phyloP scores from a whole-genome alignment of 768 basidiomycete species.

The Leccinum aurantiacum region DNA sequence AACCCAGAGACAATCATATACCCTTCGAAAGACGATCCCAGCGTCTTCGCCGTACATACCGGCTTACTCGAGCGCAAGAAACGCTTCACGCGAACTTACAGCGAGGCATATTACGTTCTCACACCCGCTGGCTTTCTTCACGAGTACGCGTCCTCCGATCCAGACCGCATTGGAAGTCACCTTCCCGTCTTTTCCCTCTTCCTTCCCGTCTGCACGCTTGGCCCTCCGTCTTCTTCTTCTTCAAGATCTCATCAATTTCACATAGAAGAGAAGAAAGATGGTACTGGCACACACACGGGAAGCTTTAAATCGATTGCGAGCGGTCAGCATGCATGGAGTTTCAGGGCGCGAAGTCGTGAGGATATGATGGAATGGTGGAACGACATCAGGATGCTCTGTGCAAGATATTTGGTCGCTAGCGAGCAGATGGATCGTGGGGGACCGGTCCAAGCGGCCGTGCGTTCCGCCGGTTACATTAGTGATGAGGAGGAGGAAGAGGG shows the following conservation, averaged over 20 bases:
- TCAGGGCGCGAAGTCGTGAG: constrained; percentile 84
- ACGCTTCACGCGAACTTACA: constrained; percentile 83
- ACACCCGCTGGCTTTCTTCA: constrained; percentile 97
- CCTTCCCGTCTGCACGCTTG: constrained; percentile 93
- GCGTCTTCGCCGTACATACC: constrained; percentile 80
- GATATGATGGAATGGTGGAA: constrained; percentile 99
- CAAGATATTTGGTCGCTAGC: constrained; percentile 89
- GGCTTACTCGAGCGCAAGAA: constrained; percentile 95
- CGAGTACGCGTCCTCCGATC: constrained; percentile 82
- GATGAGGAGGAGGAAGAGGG: constrained; percentile 68
- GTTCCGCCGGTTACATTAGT: constrained; percentile 83
- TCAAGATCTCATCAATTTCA: constrained; percentile 92
- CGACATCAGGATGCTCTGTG: constrained; percentile 90
- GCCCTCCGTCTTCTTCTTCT: constrained; percentile 73
- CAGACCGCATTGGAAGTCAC: constrained; percentile 46
- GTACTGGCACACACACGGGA: constrained; percentile 61
- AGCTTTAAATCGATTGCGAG: constrained; percentile 42
- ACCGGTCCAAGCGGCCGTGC: constrained; percentile 89
- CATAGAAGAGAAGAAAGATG: constrained; percentile 89
- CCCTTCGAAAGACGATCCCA: constrained; percentile 88
- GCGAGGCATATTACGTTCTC: constrained; percentile 87
- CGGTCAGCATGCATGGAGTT: constrained; percentile 77
- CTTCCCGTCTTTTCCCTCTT: constrained; percentile 83
- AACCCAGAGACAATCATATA: constrained; percentile 77
- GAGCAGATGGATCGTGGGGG: constrained; percentile 92